Base-by-base conservation (phyloP, 148 eudicot species). In the Beta vulgaris region DNA sequence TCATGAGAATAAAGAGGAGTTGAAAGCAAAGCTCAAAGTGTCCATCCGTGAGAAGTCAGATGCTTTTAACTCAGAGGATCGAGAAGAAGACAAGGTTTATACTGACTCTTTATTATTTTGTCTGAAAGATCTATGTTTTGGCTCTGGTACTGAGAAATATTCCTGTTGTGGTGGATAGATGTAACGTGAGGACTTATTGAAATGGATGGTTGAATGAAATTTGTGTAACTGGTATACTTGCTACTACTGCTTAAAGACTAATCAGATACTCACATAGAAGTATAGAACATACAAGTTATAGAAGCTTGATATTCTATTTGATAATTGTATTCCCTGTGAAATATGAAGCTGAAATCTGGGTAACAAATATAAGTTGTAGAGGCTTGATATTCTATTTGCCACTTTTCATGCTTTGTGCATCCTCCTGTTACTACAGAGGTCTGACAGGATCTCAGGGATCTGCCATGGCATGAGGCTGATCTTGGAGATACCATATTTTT, bases 81-180 rank as follows among this genome's bases (percentile, higher is more conserved):
- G 79, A 2, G 97, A 92, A 80, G 97, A 89, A 71, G 99, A 95
- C 84, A 95, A 92, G 97, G 99, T 95, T 73, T 66, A 66, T 66
- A n/a, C 61, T 28, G 19, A 43, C 29, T 57, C 53, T 46, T 28
- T 40, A 23, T 23, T 42, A 34, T 29, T 16, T 74, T 68, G 46
- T 26, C 49, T 79, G 66, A 15, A 7, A 34, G 48, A 7, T 49
- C 21, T 35, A 6, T 8, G 2, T 16, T 12, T 60, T 3, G 18
- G 19, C 5, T 69, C 9, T 69, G 16, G 48, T 42, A 37, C 5
- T 51, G 5, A 51, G 5, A 9, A 51, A 19, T 19, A n/a, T n/a
- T n/a, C n/a, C n/a, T n/a, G n/a, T n/a, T n/a, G n/a, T n/a, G n/a
- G n/a, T n/a, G n/a, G n/a, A n/a, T n/a, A n/a, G n/a, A n/a, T n/a